Evolutionary conservation across 1,284 basidiomycete species (phyloP).

Genomic region (Earliella scabrosa): DNA sequence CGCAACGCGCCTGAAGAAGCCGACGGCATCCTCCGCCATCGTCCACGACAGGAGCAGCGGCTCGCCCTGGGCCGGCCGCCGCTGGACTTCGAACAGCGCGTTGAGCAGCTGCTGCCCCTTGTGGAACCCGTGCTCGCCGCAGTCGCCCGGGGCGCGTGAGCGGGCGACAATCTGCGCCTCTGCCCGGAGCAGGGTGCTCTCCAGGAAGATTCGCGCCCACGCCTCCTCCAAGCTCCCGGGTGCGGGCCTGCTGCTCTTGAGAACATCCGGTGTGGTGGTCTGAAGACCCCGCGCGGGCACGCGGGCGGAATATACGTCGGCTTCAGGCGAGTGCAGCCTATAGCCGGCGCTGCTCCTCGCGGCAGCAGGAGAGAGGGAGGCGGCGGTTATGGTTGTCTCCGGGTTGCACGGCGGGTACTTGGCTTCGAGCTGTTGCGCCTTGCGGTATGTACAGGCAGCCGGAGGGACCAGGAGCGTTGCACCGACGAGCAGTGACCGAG

Average conservation of each 20-base stretch:
- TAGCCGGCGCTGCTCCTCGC: not conserved
- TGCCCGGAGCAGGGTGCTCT: slow-evolving; percentile 1
- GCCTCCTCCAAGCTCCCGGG: slow-evolving; percentile 13
- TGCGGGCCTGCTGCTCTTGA: not conserved
- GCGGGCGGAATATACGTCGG: slow-evolving; percentile 11
- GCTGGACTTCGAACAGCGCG: slow-evolving; percentile 6
- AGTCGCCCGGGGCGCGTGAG: slow-evolving; percentile 3
- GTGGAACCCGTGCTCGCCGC: slow-evolving; percentile 18
- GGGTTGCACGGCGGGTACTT: slow-evolving; percentile 10
- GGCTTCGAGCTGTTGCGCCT: slow-evolving; percentile 5
- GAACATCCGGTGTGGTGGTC: not conserved
- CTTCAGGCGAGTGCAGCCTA: not conserved
- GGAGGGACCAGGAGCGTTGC: not conserved
- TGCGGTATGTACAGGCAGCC: not conserved
- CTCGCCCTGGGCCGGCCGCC: slow-evolving; percentile 1
- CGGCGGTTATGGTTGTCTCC: slow-evolving; percentile 1
- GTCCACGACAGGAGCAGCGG: slow-evolving; percentile 18
- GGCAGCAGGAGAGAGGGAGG: not conserved
- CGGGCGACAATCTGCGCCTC: slow-evolving; percentile 3
- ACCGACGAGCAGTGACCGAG: not conserved
- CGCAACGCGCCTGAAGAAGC: slow-evolving; percentile 19
- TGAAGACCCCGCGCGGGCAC: slow-evolving; percentile 1
- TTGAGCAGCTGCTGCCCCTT: slow-evolving; percentile 8
- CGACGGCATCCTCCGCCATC: not conserved
- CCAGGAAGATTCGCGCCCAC: slow-evolving; percentile 14